phyloP scores from a whole-genome alignment of 345 rosid genomes.

The Citrus australasica region DNA sequence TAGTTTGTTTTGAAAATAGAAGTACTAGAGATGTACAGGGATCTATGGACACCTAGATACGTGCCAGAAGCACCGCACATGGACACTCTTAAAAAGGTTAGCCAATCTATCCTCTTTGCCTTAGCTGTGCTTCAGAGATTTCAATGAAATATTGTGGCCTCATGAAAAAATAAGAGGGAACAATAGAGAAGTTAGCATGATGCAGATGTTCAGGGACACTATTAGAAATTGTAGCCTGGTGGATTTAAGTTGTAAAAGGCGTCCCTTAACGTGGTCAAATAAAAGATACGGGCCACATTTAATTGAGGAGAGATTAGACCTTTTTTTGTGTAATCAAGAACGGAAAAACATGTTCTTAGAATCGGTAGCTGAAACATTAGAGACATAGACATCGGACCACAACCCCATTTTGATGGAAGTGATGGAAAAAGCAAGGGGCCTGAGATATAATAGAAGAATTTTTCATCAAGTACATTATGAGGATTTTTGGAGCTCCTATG shows the following conservation, averaged over 20 bases:
- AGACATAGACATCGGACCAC: too few species aligned
- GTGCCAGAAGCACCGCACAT: too few species aligned
- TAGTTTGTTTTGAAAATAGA: rapidly evolving
- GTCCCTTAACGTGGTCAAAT: background rate
- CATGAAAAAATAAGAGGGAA: background rate
- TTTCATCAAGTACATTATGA: too few species aligned
- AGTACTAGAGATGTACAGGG: background rate
- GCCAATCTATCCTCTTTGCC: background rate
- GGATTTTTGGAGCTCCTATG: too few species aligned
- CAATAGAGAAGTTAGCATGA: background rate
- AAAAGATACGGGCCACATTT: too few species aligned
- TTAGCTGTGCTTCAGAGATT: background rate
- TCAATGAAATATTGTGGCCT: too few species aligned
- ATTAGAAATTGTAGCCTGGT: background rate
- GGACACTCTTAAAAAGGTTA: background rate
- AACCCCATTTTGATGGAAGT: too few species aligned
- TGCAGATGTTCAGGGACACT: background rate
- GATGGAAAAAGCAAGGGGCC: too few species aligned
- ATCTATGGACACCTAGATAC: background rate
- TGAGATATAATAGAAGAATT: too few species aligned
- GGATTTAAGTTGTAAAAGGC: background rate
- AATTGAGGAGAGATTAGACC: background rate
- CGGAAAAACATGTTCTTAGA: too few species aligned
- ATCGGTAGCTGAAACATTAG: too few species aligned
- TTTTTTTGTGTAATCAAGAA: background rate